Evolutionary conservation across 2,329 filamentous ascomycete genomes (phyloP).

Genomic region (Daldinia eschscholtzii): DNA sequence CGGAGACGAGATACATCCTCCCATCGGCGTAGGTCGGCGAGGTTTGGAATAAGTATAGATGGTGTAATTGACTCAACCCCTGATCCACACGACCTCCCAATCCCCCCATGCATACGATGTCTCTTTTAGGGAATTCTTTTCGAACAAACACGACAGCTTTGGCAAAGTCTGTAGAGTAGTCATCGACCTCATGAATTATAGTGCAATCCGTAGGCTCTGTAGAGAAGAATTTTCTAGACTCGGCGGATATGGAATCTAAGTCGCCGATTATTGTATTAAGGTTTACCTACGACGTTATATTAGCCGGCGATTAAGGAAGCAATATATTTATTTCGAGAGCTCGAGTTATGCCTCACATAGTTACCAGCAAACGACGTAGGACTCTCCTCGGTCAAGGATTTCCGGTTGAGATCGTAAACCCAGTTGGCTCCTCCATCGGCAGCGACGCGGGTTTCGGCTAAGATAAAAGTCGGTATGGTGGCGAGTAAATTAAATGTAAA

Average conservation of each 20-base stretch:
- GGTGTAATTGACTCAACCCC: slow-evolving; percentile 87
- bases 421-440: slow-evolving; percentile 93
- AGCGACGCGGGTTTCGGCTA: slow-evolving; percentile 78
- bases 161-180: slow-evolving; percentile 90
- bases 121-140: slow-evolving; percentile 46
- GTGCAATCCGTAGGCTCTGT: slow-evolving; percentile 63
- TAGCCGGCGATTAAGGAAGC: slow-evolving; percentile 1
- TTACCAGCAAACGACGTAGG: not conserved
- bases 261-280: slow-evolving; percentile 87
- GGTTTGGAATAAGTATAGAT: slow-evolving; percentile 76
- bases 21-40: slow-evolving; percentile 63
- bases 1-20: slow-evolving; percentile 82
- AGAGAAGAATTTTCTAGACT: slow-evolving; percentile 75
- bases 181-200: slow-evolving; percentile 79
- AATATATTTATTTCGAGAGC: not conserved
- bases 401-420: slow-evolving; percentile 62
- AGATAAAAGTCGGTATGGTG: slow-evolving; percentile 41
- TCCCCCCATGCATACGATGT: slow-evolving; percentile 86
- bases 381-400: slow-evolving; percentile 25
- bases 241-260: slow-evolving; percentile 81
- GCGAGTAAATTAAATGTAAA: not conserved
- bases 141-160: slow-evolving; percentile 73
- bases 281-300: slow-evolving; percentile 59
- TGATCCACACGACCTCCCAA: slow-evolving; percentile 94
- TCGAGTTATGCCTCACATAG: slow-evolving; percentile 25